Conservation (phyloP, 192 early-diverging fungal species). For the Podila epicladia region DNA sequence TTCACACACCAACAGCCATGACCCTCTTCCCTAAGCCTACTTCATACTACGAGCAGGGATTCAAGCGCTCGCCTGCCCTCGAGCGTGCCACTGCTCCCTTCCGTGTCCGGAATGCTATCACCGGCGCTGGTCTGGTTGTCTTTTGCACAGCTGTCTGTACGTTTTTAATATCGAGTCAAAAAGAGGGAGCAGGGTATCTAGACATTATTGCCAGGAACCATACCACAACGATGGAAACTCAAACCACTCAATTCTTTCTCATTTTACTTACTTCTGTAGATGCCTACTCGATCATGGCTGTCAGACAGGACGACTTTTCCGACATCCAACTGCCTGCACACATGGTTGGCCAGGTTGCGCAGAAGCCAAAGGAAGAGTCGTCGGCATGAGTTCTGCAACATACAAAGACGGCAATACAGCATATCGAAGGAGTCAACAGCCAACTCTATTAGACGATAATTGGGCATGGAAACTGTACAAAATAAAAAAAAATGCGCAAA, state of each 20-base stretch:
- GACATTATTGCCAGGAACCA: neutral
- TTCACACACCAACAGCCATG: neutral
- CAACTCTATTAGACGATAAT: neutral
- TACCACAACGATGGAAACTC: too few species aligned
- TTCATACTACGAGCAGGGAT: slow-evolving; percentile 50
- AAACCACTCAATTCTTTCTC: neutral
- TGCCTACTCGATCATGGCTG: slow-evolving; percentile 77
- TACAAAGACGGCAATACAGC: too few species aligned
- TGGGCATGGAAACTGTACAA: neutral
- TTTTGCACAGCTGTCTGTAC: slow-evolving; percentile 66
- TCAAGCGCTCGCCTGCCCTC: slow-evolving; percentile 63
- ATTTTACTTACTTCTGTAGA: slow-evolving; percentile 40
- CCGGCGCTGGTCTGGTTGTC: slow-evolving; percentile 56
- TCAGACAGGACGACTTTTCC: slow-evolving; percentile 81
- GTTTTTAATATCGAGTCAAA: slow-evolving; percentile 17
- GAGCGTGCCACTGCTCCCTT: slow-evolving; percentile 65
- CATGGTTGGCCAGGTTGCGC: slow-evolving; percentile 17
- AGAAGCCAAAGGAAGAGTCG: neutral
- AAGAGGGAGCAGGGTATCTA: neutral
- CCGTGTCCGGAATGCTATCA: slow-evolving; percentile 57
- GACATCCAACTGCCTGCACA: slow-evolving; percentile 73
- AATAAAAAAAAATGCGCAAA: neutral
- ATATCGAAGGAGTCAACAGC: too few species aligned
- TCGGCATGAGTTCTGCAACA: neutral
- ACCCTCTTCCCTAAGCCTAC: slow-evolving; percentile 45